Evolutionary conservation across 768 basidiomycete species (phyloP).

Genomic region (Pulveroboletus sp.): DNA sequence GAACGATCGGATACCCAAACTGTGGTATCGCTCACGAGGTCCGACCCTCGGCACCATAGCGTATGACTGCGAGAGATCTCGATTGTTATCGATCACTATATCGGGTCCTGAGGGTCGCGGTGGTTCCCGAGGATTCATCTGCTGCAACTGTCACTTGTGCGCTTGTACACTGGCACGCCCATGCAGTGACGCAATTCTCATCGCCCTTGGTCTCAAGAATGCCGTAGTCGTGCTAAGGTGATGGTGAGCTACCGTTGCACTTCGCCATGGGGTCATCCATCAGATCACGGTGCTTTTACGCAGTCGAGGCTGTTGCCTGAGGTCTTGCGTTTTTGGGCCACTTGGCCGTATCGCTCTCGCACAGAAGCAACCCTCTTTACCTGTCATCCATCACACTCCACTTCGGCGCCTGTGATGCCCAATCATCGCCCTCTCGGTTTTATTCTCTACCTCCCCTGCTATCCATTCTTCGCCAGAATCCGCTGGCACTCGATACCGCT

Average conservation of each 20-base stretch:
- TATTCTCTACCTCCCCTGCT: slow-evolving; percentile 14
- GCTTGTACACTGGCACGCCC: slow-evolving; percentile 47
- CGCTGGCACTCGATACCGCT: slow-evolving; percentile 16
- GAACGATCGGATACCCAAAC: slow-evolving; percentile 38
- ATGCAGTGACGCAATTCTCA: slow-evolving; percentile 35
- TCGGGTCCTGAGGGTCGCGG: slow-evolving; percentile 39
- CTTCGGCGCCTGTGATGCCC: slow-evolving; percentile 30
- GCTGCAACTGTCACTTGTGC: slow-evolving; percentile 37
- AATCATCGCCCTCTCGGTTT: slow-evolving; percentile 14
- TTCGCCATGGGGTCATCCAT: slow-evolving; percentile 27
- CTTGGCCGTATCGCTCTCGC: slow-evolving; percentile 11
- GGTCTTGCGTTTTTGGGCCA: slow-evolving; percentile 1
- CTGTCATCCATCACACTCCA: slow-evolving; percentile 34
- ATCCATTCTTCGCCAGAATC: slow-evolving; percentile 22
- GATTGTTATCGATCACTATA: slow-evolving; percentile 43
- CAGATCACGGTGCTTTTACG: slow-evolving; percentile 2
- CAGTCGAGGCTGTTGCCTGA: slow-evolving; percentile 10
- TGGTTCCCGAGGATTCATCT: slow-evolving; percentile 25
- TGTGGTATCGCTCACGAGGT: slow-evolving; percentile 56
- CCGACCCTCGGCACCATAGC: slow-evolving; percentile 51
- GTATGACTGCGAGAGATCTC: slow-evolving; percentile 30
- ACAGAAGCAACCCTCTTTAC: slow-evolving; percentile 32
- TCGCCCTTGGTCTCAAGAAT: slow-evolving; percentile 43
- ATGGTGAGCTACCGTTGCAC: slow-evolving; percentile 35
- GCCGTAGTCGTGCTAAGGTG: slow-evolving; percentile 37